phyloP scores from a whole-genome alignment of 2,329 filamentous ascomycete genomes.

The Ophiostoma triangulosporum region DNA sequence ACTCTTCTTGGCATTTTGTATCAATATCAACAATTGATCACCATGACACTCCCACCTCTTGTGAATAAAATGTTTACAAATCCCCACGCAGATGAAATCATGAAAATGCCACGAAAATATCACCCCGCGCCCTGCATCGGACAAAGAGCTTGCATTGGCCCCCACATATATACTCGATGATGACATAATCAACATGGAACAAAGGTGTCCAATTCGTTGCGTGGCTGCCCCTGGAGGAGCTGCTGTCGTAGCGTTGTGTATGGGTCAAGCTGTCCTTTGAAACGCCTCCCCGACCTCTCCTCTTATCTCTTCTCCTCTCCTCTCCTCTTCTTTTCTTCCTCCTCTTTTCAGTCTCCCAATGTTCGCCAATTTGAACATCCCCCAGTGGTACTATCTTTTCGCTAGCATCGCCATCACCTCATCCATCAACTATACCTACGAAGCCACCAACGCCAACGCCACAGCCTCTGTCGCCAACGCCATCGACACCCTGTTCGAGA shows the following conservation, averaged over 20 bases:
- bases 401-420: background rate
- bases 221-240: background rate
- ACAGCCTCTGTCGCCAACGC: background rate
- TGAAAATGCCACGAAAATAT: too few relatives aligned
- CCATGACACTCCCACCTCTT: background rate
- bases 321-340: background rate
- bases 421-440: background rate
- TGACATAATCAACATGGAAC: background rate
- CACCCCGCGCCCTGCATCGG: background rate
- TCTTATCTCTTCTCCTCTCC: background rate
- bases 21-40: background rate
- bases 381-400: conserved; percentile 5
- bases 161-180: background rate
- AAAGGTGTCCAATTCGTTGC: background rate
- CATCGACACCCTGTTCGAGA: conserved; percentile 22
- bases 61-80: background rate
- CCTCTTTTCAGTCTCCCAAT: background rate
- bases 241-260: background rate
- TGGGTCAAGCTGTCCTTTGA: background rate
- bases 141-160: background rate
- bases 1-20: background rate
- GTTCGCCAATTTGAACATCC: background rate
- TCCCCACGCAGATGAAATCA: too few relatives aligned
- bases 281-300: background rate
- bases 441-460: background rate